Base-by-base conservation (phyloP, 2,329 filamentous ascomycete species). In the Pseudogymnoascus destructans region DNA sequence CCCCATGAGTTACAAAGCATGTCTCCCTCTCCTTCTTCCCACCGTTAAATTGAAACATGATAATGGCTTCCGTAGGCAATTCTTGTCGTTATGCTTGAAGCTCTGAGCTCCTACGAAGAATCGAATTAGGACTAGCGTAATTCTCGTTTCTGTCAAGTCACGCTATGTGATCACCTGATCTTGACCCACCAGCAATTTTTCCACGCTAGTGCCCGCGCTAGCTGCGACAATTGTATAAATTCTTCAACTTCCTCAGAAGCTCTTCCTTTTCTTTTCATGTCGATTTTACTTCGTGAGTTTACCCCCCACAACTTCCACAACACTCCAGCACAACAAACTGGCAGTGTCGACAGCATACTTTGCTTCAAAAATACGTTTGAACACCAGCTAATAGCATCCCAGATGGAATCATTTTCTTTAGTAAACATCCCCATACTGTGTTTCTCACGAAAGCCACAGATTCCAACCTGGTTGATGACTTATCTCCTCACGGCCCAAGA, bases 391-490 rank as follows among this genome's bases (percentile, higher is more conserved):
- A 9, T 71, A 56, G 54, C 54, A 38, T 30, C 17, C 15, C 54
- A 56, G 54, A 65, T 65, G 89, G 87, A 91, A 92, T 92, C 88
- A 89, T 56, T 88, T 95, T 95, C 87, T 95, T 91, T 90, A 95
- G 89, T 91, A 85, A 80, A 88, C 84, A 84, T 90, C 86, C 80
- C 79, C 80, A 56, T 84, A 89, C 87, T 93, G 86, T 89, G 84
- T 86, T 92, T 82, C 83, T 82, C 80, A 90, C 81, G 86, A 79
- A 79, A 95, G 90, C 87, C 82, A 89, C 86, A 92, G 86, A 89
- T 81, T 83, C 83, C 82, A 92, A 84, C 87, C 88, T 89, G 88
- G 87, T 87, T 88, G 89, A 95, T 93, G 89, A 95, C 73, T 75
- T 69, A 87, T 81, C 85, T 88, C 88, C 86, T 88, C 88, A 83